Evolutionary conservation across 768 basidiomycete genomes (phyloP), one percentile per base, ranked within the genome.

Genomic region (Phlebiopsis gigantea): DNA sequence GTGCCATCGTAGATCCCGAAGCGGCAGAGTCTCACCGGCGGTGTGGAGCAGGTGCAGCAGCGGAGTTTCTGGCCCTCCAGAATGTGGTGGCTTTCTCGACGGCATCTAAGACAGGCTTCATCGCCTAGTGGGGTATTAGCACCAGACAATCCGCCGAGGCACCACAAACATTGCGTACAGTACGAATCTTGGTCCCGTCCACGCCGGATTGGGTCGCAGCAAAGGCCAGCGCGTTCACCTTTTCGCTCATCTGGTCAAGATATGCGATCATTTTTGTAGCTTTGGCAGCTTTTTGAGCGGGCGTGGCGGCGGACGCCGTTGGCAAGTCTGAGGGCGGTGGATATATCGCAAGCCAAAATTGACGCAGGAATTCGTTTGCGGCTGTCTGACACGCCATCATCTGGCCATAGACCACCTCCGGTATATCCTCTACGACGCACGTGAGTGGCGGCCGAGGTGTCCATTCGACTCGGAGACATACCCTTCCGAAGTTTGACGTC

Each of bases 361-460:
- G 97, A 26, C 96, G 85, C 14, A 99, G 77, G 69, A 98, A 97
- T 68, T 99, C 97, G 65, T 93, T 94, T 10, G 95, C 88, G 2
- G 95, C 88, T 1, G 92, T 92, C 66, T 97, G 93, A 65, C 90
- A 93, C 0, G 89, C 89, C 17, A 82, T 84, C 82, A 98, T 88
- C 72, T 93, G 86, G 55, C 83, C 78, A 63, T 91, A 84, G 39
- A 96, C 74, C 1, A 77, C 78, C 49, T 88, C 83, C 0, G 93
- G 90, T 30, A 99, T 84, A 41, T 90, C 86, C 58, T 82, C 93
- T 96, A 57, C 28, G 7, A 55, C 15, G 45, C 29, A 55, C 21
- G 45, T n/a, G 26, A 31, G 5, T 8, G 41, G 46, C 39, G 17
- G n/a, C n/a, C 26, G 22, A 43, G n/a, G 24, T 5, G 5, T 4